These are phyloP conservation scores for Cystobasidium ongulense DNA, from an alignment of 768 basidiomycete genomes.

Conservation along the genomic window DNA sequence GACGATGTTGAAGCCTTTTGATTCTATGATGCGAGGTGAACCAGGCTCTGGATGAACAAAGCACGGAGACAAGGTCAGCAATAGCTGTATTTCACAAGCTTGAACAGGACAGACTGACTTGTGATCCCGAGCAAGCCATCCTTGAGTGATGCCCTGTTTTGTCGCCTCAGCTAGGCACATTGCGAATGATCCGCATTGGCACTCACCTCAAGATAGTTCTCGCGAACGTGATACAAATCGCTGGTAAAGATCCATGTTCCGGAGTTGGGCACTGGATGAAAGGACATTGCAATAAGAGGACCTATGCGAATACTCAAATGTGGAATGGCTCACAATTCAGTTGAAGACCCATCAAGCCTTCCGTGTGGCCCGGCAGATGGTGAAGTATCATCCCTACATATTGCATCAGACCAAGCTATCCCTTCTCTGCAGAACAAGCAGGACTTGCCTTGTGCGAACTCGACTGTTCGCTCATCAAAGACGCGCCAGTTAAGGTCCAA, in stretches of 20 bases:
- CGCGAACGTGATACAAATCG: slow-evolving; percentile 17
- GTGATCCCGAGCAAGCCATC: slow-evolving; percentile 29
- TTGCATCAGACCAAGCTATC: no score
- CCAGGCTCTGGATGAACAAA: no score
- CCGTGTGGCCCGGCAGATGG: slow-evolving; percentile 32
- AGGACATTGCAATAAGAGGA: neutral
- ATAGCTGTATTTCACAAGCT: neutral
- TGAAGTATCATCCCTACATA: slow-evolving; percentile 29
- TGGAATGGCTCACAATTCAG: slow-evolving; percentile 24
- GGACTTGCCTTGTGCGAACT: slow-evolving; percentile 16
- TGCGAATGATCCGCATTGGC: neutral
- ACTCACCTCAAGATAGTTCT: slow-evolving; percentile 6
- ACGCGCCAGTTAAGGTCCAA: slow-evolving; percentile 28
- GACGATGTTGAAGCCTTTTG: neutral
- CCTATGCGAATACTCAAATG: neutral
- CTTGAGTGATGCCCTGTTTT: slow-evolving; percentile 27
- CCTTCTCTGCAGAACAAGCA: neutral
- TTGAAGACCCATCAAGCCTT: slow-evolving; percentile 32
- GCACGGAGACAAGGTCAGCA: neutral
- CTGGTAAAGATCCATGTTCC: slow-evolving; percentile 30
- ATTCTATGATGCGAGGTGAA: slow-evolving; percentile 12
- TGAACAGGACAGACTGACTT: neutral
- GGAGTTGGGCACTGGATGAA: neutral
- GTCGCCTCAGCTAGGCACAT: neutral
- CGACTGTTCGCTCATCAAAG: slow-evolving; percentile 23